Percentiles rank a stretch among this genome's conserved stretches.
These are phyloP conservation scores for Ensete glaucum DNA, from an alignment of 176 grass and related monocot genomes.

Conservation along the genomic window DNA sequence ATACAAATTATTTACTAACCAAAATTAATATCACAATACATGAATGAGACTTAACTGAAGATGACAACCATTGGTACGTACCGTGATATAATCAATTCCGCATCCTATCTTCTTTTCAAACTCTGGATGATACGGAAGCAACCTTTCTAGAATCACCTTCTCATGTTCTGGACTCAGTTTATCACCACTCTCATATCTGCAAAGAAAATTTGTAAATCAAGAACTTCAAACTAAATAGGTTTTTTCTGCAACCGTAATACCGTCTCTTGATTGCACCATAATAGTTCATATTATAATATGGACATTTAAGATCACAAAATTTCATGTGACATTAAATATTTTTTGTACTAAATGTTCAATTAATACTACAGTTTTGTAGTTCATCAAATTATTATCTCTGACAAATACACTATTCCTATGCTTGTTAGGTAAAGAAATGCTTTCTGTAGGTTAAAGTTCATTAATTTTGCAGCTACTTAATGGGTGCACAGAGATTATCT, in stretches of 20 bases:
- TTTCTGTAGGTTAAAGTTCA: too few species aligned
- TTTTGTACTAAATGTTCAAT: too few species aligned
- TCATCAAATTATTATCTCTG: too few species aligned
- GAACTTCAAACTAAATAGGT: background rate
- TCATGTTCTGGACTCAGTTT: slow-evolving; percentile 72
- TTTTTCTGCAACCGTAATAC: background rate
- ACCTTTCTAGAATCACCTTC: slow-evolving; percentile 60
- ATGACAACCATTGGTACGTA: slow-evolving; percentile 19
- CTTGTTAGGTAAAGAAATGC: too few species aligned
- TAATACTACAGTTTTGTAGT: too few species aligned
- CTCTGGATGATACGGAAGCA: slow-evolving; percentile 91
- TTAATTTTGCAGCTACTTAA: too few species aligned
- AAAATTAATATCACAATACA: background rate
- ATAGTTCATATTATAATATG: too few species aligned
- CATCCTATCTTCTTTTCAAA: slow-evolving; percentile 89
- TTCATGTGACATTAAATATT: too few species aligned
- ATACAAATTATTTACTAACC: background rate
- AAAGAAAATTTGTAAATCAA: slow-evolving; percentile 7
- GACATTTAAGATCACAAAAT: too few species aligned
- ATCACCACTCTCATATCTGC: slow-evolving; percentile 76
- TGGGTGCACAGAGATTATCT: too few species aligned
- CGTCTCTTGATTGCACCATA: too few species aligned
- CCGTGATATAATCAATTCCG: slow-evolving; percentile 77
- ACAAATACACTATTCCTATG: too few species aligned
- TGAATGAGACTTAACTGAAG: background rate